Percentiles rank a stretch among this genome's conserved stretches.
Conservation (phyloP, 2,329 filamentous ascomycete genomes). For the Thelonectria rubi region DNA sequence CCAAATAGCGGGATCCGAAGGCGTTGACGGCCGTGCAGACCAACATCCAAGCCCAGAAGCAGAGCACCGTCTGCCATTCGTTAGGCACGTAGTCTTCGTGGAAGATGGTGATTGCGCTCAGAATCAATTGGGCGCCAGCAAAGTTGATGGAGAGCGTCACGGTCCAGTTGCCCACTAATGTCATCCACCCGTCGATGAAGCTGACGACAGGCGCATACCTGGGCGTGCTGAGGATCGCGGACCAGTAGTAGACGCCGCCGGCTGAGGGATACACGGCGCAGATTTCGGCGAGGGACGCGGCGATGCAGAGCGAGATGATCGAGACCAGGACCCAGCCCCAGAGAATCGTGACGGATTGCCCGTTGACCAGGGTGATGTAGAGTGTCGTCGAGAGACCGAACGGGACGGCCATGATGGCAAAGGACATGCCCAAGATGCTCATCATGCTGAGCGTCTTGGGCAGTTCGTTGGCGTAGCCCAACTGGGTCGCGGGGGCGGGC, state of each 20-base stretch:
- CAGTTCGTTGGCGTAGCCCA: constrained; percentile 59
- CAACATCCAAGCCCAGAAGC: constrained; percentile 73
- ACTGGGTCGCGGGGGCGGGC: constrained; percentile 33
- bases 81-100: constrained; percentile 65
- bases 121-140: constrained; percentile 72
- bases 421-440: constrained; percentile 57
- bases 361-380: constrained; percentile 67
- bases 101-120: constrained; percentile 72
- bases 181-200: constrained; percentile 79
- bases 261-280: constrained; percentile 69
- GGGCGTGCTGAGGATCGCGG: constrained; percentile 69
- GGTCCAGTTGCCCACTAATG: constrained; percentile 75
- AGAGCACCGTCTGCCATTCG: constrained; percentile 76
- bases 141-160: constrained; percentile 75
- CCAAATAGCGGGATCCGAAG: constrained; percentile 65
- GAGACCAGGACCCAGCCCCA: constrained; percentile 74
- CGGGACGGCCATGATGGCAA: constrained; percentile 60
- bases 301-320: constrained; percentile 75
- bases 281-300: constrained; percentile 77
- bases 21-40: constrained; percentile 72
- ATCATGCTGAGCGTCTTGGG: constrained; percentile 59
- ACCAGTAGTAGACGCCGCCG: constrained; percentile 77
- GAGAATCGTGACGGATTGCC: constrained; percentile 74
- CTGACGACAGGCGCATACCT: constrained; percentile 70
- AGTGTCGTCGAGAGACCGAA: constrained; percentile 60